Evolutionary conservation across 305 asterid species (phyloP).

Genomic region (Solanum chacoense): DNA sequence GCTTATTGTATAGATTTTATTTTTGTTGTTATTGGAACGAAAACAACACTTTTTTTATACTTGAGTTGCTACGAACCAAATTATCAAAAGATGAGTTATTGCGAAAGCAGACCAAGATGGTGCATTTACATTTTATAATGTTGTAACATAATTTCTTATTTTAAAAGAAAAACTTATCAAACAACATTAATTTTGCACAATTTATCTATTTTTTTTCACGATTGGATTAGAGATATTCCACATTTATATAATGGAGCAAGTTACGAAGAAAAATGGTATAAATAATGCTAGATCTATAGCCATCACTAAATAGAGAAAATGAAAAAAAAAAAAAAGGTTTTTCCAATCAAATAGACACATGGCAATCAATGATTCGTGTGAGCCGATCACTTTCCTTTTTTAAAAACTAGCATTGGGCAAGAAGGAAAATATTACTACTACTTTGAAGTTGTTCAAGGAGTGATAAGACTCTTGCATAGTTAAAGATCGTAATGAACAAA

Average conservation of each 20-base stretch:
- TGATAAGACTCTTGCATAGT: background rate
- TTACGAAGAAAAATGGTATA: background rate
- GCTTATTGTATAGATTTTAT: background rate
- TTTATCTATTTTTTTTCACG: background rate
- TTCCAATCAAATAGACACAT: background rate
- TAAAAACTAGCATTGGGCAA: background rate
- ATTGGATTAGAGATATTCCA: background rate
- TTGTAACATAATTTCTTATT: too few relatives aligned
- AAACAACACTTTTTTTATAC: too few relatives aligned
- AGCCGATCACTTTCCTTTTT: background rate
- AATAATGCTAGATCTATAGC: background rate
- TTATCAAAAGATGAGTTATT: too few relatives aligned
- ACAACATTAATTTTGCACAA: background rate
- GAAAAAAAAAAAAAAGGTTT: background rate
- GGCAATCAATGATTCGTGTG: background rate
- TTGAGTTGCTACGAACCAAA: too few relatives aligned
- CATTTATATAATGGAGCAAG: background rate
- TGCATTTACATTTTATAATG: too few relatives aligned
- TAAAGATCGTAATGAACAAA: too few relatives aligned
- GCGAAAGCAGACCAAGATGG: too few relatives aligned
- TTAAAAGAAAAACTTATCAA: background rate
- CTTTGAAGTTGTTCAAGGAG: background rate
- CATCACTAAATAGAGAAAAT: background rate
- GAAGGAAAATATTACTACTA: background rate
- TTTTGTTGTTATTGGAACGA: background rate